Evolutionary conservation across 78 protist species (phyloP).

Genomic region (Guillardia theta): DNA sequence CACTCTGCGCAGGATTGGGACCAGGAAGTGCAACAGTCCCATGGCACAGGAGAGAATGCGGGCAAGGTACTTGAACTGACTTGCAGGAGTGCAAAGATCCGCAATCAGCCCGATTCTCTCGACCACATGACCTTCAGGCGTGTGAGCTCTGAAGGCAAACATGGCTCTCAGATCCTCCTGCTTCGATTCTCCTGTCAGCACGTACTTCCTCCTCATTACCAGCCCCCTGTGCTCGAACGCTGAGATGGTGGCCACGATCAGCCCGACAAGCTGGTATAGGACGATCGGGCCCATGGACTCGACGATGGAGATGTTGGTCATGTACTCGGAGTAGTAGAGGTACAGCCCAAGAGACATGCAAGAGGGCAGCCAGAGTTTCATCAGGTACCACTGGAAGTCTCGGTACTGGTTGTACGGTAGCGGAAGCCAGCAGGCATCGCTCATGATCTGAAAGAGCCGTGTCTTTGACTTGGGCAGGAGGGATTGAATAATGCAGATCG

Average conservation of each 20-base stretch:
- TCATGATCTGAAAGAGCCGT: not conserved
- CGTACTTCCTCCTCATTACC: not conserved
- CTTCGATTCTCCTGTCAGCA: slow-evolving; percentile 26
- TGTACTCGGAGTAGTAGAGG: not conserved
- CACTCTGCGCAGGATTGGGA: not conserved
- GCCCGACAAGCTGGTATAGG: not conserved
- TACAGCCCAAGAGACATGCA: not conserved
- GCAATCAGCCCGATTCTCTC: not conserved
- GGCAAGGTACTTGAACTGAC: not conserved
- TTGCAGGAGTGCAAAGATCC: not conserved
- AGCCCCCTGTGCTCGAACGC: slow-evolving; percentile 34
- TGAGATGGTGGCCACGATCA: not conserved
- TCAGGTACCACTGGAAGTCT: not conserved
- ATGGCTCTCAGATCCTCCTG: slow-evolving; percentile 3
- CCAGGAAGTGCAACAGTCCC: not conserved
- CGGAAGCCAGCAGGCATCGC: not conserved
- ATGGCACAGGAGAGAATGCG: not conserved
- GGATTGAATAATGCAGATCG: not conserved
- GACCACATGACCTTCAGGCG: slow-evolving; percentile 19
- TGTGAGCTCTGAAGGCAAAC: not conserved
- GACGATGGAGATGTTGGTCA: not conserved
- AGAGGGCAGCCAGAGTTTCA: not conserved
- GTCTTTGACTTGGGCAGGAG: not conserved
- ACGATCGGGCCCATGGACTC: slow-evolving; percentile 21
- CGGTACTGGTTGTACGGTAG: not conserved